These are phyloP conservation scores for Fusarium sp. DNA, from an alignment of 2,329 filamentous ascomycete genomes.

Conservation along the genomic window DNA sequence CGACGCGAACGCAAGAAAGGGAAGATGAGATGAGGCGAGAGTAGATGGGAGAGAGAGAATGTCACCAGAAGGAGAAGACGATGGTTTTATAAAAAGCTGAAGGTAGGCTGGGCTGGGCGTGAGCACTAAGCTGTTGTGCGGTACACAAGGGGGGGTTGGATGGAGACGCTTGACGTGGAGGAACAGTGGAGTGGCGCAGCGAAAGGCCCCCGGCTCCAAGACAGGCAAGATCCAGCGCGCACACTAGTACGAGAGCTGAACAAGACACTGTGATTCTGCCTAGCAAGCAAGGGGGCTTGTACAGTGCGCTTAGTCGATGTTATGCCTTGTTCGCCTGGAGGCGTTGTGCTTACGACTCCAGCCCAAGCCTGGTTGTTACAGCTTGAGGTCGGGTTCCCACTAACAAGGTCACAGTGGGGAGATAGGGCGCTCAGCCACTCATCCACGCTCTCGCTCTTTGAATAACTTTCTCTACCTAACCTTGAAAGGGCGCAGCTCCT, in stretches of 20 bases:
- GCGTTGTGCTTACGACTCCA: conserved; percentile 44
- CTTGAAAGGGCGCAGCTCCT: conserved; percentile 41
- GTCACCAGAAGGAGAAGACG: conserved; percentile 27
- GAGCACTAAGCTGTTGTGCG: conserved; percentile 21
- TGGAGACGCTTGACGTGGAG: conserved; percentile 38
- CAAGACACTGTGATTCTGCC: conserved; percentile 5
- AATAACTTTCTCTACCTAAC: conserved; percentile 24
- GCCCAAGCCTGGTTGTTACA: conserved; percentile 37
- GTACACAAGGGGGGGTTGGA: conserved; percentile 31
- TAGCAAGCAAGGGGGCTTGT: rapidly evolving
- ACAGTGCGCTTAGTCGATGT: conserved; percentile 20
- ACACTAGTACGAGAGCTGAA: not conserved
- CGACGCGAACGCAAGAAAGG: conserved; percentile 25
- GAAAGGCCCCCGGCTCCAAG: conserved; percentile 9
- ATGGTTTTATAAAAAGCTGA: conserved; percentile 47
- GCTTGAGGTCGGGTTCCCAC: conserved; percentile 40
- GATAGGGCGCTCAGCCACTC: conserved; percentile 32
- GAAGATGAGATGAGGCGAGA: conserved; percentile 22
- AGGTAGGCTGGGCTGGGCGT: conserved; percentile 28
- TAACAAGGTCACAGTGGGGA: conserved; percentile 33
- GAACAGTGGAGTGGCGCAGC: conserved; percentile 40
- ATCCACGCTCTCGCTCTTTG: conserved; percentile 10
- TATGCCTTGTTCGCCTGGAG: conserved; percentile 39
- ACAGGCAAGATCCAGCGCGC: conserved; percentile 24
- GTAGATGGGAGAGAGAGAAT: conserved; percentile 12